Evolutionary conservation across 495 filamentous ascomycete species (phyloP), one percentile per base, ranked within the genome.

Genomic region (Penicillium odoratum): DNA sequence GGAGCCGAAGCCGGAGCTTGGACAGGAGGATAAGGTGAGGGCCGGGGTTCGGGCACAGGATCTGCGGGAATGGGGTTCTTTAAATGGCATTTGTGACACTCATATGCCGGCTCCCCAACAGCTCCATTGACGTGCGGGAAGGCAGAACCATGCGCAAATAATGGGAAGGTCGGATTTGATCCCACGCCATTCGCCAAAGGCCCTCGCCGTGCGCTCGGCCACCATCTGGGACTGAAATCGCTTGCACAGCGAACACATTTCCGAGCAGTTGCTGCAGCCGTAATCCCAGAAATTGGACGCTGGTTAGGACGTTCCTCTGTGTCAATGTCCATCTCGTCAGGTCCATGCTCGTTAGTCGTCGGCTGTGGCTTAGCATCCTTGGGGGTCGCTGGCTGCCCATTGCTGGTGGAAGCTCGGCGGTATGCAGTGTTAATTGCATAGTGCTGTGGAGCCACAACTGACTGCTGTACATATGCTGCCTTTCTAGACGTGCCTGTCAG

Each of bases 401-500:
- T 75, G 51, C 62, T 68, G 28, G 68, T 64, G 42, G 78, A 81
- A 34, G 73, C 62, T 51, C 78, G 73, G 38, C 77, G 74, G 42
- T 71, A 69, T 29, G 51, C 65, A 18, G 57, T 47, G 21, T 59
- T 60, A 10, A 55, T 48, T 25, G 51, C 64, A 57, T 64, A 55
- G 7, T 67, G 71, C 10, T 72, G 68, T 9, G 69, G 62, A 7
- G 62, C 67, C 51, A 73, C 72, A 40, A 78, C 73, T 5, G 78
- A 77, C 36, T 81, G 76, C 48, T 86, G 80, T 40, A 87, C 75
- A 25, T 87, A 79, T 31, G 83, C 85, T 21, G 95, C 93, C 67
- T 96, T 97, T 21, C 94, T 87, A 43, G 92, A 88, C 16, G 94
- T 97, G 21, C 93, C 93, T 7, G 92, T 97, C 53, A 96, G 73